A percentile compares a stretch with the other conserved stretches of the same genome.
These are phyloP conservation scores for Pleurotus djamor DNA, from an alignment of 768 basidiomycete genomes.

Conservation along the genomic window DNA sequence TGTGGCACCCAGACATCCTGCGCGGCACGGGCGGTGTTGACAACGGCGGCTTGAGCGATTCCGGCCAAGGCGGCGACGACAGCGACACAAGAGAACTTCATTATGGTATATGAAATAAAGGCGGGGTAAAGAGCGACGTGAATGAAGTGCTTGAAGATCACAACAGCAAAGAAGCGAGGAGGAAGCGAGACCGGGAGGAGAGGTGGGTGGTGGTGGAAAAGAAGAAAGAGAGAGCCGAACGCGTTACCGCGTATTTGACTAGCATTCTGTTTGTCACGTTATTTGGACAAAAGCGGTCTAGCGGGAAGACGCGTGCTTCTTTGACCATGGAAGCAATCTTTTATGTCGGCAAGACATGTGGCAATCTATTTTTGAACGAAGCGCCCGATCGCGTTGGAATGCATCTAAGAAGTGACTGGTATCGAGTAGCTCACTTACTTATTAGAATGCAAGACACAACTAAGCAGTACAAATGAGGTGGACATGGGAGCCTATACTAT, in stretches of 20 bases:
- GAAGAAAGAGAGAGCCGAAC: neutral
- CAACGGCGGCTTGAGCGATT: constrained; percentile 18
- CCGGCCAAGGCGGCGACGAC: constrained; percentile 19
- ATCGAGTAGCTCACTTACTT: too few relatives aligned
- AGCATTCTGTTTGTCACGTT: neutral
- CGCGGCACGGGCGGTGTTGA: constrained; percentile 17
- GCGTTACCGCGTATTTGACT: neutral
- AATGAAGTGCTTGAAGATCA: neutral
- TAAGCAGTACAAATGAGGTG: too few relatives aligned
- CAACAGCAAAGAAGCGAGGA: neutral
- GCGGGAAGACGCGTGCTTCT: neutral
- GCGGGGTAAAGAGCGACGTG: neutral
- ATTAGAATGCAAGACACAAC: too few relatives aligned
- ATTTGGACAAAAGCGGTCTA: neutral
- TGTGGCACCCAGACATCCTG: constrained; percentile 28
- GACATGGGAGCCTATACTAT: too few relatives aligned
- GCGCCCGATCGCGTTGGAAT: too few relatives aligned
- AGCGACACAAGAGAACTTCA: constrained; percentile 5
- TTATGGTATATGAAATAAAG: neutral
- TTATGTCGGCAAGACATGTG: neutral
- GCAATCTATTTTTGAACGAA: neutral
- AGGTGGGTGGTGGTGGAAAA: neutral
- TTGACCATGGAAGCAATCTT: neutral
- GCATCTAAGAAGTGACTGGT: too few relatives aligned
- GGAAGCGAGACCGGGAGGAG: neutral